Evolutionary conservation across 2,329 filamentous ascomycete genomes (phyloP).

Genomic region (Zymoseptoria crescenta): DNA sequence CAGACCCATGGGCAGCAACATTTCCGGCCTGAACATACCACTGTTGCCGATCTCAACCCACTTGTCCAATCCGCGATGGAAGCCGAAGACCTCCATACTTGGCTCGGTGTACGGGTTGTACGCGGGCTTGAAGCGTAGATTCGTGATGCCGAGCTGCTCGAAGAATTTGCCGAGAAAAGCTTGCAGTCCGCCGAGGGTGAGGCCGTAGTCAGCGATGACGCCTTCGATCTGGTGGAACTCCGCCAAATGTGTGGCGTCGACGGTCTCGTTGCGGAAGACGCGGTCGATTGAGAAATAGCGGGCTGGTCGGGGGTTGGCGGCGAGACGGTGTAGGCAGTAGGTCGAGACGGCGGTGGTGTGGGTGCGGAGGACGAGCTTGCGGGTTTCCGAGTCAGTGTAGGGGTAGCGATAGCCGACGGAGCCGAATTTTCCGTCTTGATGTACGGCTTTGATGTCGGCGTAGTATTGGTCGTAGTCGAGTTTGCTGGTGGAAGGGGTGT

Average conservation of each 20-base stretch:
- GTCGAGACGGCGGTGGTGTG: slow-evolving; percentile 92
- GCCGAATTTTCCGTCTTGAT: slow-evolving; percentile 85
- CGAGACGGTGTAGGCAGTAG: slow-evolving; percentile 83
- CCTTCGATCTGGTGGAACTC: slow-evolving; percentile 99
- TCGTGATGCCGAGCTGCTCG: slow-evolving; percentile 81
- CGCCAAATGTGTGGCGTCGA: slow-evolving; percentile 91
- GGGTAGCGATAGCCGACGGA: slow-evolving; percentile 96
- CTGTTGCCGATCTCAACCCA: slow-evolving; percentile 97
- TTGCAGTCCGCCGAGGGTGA: slow-evolving; percentile 88
- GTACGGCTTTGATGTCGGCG: slow-evolving; percentile 77
- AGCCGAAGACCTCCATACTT: slow-evolving; percentile 96
- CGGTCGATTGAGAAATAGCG: slow-evolving; percentile 98
- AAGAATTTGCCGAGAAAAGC: slow-evolving; percentile 96
- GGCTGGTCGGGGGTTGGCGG: slow-evolving; percentile 73
- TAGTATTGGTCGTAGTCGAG: slow-evolving; percentile 78
- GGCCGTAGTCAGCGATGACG: slow-evolving; percentile 91
- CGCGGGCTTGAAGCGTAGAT: slow-evolving; percentile 90
- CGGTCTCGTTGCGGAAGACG: slow-evolving; percentile 95
- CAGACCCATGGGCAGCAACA: slow-evolving; percentile 90
- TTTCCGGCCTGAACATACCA: slow-evolving; percentile 97
- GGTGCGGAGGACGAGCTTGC: slow-evolving; percentile 82
- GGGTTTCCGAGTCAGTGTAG: slow-evolving; percentile 79
- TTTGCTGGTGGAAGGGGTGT: slow-evolving; percentile 17
- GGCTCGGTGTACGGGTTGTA: slow-evolving; percentile 96
- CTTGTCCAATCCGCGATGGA: slow-evolving; percentile 79